Evolutionary conservation across 768 basidiomycete species (phyloP), one percentile per base, ranked within the genome.

Genomic region (Hebeloma cylindrosporum): DNA sequence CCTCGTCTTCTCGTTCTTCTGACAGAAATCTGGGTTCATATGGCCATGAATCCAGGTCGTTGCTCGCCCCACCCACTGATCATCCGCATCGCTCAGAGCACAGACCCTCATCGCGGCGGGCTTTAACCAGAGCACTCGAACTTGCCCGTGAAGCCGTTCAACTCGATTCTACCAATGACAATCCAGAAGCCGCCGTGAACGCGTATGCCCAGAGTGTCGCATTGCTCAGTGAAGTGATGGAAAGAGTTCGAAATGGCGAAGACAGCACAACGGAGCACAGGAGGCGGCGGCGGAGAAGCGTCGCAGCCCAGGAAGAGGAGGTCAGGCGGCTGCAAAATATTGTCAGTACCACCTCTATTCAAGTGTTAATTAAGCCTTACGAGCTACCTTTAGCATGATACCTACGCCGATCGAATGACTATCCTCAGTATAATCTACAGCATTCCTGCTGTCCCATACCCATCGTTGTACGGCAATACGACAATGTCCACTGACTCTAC

Each of bases 321-420:
- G 84, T 93, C 36, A 74, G 82, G 54, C 72, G 92, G 53, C 68
- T 95, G 45, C 86, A 87, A 67, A 87, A 87, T 52, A 95, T 95
- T 54, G 92, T 92, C 67, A 71, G 91, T 61, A 27, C 20, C 6
- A 16, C 21, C 7, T 40, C 25, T 20, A 13, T 30, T n/a, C 14
- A 9, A 34, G 14, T 44, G 16, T 40, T n/a, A n/a, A n/a, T n/a
- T n/a, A n/a, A n/a, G n/a, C n/a, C 34, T 44, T 14, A 30, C n/a
- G 21, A 30, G 28, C 22, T 37, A 48, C 32, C 29, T 40, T 45
- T 62, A 93, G 92, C 93, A 94, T 61, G 93, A 95, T 65, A 94
- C 93, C 7, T 95, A 95, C 64, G 90, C 88, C 47, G 90, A 95
- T 65, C 81, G 93, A 40, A 92, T 95, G 86, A 87, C 88, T 59